A percentile compares a stretch with the other conserved stretches of the same genome.
Conservation (phyloP, 345 rosid genomes). For the Nephelium lappaceum region DNA sequence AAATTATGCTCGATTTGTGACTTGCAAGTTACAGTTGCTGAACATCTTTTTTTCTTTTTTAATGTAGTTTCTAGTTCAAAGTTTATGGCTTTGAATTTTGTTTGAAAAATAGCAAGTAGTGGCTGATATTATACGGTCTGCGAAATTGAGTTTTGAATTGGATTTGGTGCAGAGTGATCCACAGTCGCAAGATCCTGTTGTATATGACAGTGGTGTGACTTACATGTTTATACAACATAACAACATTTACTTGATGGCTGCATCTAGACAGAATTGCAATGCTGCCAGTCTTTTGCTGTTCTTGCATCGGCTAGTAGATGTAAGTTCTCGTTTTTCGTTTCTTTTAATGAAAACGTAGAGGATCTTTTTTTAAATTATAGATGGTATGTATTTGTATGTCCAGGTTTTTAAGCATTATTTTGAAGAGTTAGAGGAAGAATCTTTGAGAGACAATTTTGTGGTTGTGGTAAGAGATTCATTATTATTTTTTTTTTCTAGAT, state of each 20-base stretch:
- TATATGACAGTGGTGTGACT: slow-evolving; percentile 64
- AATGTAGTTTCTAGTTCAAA: background rate
- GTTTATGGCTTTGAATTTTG: background rate
- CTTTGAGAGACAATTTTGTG: slow-evolving; percentile 78
- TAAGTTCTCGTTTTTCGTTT: slow-evolving; percentile 31
- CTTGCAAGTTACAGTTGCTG: background rate
- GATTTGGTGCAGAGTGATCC: slow-evolving; percentile 54
- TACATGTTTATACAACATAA: slow-evolving; percentile 76
- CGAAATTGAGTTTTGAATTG: slow-evolving; percentile 11
- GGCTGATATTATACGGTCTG: background rate
- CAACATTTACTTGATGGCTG: slow-evolving; percentile 67
- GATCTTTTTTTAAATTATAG: background rate
- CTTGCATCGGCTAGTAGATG: slow-evolving; percentile 67
- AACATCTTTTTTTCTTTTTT: background rate
- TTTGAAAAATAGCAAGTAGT: background rate
- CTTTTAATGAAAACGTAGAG: background rate
- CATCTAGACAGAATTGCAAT: slow-evolving; percentile 74
- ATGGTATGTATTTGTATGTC: background rate
- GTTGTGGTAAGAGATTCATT: slow-evolving; percentile 58
- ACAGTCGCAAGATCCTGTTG: slow-evolving; percentile 79
- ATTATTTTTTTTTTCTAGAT: background rate
- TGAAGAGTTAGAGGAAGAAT: slow-evolving; percentile 81
- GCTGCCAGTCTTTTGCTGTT: slow-evolving; percentile 69
- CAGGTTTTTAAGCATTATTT: slow-evolving; percentile 85
- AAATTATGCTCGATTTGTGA: slow-evolving; percentile 7